Base-by-base conservation (phyloP, 805 yeast genomes). In the Candida sanyiensis region DNA sequence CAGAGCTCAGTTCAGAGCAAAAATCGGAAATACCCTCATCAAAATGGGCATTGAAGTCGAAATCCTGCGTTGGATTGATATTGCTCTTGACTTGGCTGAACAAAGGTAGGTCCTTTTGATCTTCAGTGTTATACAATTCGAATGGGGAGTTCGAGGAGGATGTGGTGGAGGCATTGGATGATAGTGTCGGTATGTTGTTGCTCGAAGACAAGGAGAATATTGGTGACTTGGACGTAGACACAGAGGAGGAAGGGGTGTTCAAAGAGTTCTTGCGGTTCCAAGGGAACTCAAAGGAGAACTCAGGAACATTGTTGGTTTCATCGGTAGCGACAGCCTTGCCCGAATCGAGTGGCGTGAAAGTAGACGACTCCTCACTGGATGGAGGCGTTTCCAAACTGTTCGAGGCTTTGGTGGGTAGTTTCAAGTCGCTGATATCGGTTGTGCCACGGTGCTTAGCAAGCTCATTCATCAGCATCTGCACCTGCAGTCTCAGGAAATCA, bases 11-110 rank as follows among this genome's bases (percentile, higher is more conserved):
- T 50, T 79, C 75, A 19, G 73, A 73, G 56, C 97, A 90, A 57
- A 90, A 90, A 21, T 75, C 76, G 43, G 74, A 72, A 39, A 80
- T 78, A 48, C 80, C 78, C 54, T 84, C 90, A 52, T 79, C 83
- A 56, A 77, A 83, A 40, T 69, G 61, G 12, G 64, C 62, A 29
- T 59, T 56, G 43, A 64, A 65, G 41, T 63, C 53, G 42, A 62
- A 63, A 19, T 62, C 61, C 8, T 42, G 28, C 10, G 42, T 39
- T n/a, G 31, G 19, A 18, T 37, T 38, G 12, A 22, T 17, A 12
- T 27, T 38, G 19, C 27, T 24, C 28, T 40, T 44, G 3, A 28
- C 42, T 22, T 42, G 45, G 30, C 42, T 43, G 38, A 49, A 50
- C 26, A 49, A 32, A 5, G 54, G 56, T 26, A 53, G 32, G 9